Conservation (phyloP, 83 land plant genomes). For the Larix sibirica region DNA sequence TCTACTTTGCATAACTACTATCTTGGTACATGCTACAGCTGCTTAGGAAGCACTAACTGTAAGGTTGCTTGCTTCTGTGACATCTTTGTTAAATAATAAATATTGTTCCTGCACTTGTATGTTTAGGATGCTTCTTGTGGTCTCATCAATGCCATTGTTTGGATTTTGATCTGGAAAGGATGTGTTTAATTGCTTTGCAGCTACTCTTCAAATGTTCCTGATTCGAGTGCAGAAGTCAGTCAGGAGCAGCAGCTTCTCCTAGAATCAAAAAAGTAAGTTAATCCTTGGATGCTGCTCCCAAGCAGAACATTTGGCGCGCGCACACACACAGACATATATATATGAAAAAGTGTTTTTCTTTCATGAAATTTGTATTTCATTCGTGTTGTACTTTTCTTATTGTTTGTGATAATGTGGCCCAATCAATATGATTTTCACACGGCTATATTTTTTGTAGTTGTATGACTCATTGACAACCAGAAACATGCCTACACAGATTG, state of each 20-base stretch:
- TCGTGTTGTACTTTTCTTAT: not conserved
- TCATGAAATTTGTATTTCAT: not conserved
- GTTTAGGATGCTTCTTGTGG: not conserved
- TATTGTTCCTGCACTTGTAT: not conserved
- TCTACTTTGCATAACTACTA: not conserved
- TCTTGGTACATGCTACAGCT: not conserved
- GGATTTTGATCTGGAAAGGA: not conserved
- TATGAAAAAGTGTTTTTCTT: not conserved
- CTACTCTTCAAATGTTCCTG: slow-evolving; percentile 15
- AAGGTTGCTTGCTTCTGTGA: not conserved
- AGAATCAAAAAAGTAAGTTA: slow-evolving; percentile 39
- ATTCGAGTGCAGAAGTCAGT: slow-evolving; percentile 15
- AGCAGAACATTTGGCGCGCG: too few species aligned
- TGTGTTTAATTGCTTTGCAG: slow-evolving; percentile 8
- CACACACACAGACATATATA: too few species aligned
- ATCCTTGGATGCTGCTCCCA: not conserved
- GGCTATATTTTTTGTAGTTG: not conserved
- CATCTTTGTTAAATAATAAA: not conserved
- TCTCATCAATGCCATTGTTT: not conserved
- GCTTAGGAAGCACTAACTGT: not conserved
- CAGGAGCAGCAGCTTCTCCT: slow-evolving; percentile 25
- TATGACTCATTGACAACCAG: too few species aligned
- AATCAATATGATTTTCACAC: not conserved
- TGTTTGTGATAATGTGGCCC: not conserved
- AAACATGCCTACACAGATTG: too few species aligned